These are phyloP conservation scores for Blastobotrys apis DNA, from an alignment of 1,139 yeast species.

Conservation along the genomic window DNA sequence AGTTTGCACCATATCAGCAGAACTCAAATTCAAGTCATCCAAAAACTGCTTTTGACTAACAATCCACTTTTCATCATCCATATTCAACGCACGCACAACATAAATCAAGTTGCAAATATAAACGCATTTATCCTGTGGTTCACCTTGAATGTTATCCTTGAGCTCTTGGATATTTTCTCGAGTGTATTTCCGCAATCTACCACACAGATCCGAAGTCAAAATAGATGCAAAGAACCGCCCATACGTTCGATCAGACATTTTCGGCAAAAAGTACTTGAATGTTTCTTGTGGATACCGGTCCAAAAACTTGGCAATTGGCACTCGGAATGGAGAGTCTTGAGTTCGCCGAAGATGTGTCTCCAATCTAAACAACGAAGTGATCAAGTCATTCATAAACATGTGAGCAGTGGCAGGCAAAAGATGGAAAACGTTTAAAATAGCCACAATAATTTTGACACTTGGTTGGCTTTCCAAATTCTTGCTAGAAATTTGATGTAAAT, in stretches of 20 bases:
- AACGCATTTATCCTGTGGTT: constrained; percentile 52
- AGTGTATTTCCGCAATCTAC: constrained; percentile 51
- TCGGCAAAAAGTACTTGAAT: constrained; percentile 62
- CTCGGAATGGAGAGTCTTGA: constrained; percentile 82
- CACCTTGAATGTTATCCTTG: constrained; percentile 24
- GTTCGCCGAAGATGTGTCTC: constrained; percentile 85
- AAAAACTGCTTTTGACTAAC: constrained; percentile 48
- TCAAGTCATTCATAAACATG: constrained; percentile 83
- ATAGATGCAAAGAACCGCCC: constrained; percentile 64
- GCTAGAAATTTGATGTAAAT: constrained; percentile 64
- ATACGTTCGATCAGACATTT: constrained; percentile 61
- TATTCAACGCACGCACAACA: constrained; percentile 50
- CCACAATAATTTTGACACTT: constrained; percentile 80
- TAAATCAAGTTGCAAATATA: constrained; percentile 72
- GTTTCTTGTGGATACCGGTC: constrained; percentile 79
- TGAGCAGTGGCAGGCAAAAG: constrained; percentile 88
- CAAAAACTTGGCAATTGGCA: constrained; percentile 84
- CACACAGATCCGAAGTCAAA: constrained; percentile 56
- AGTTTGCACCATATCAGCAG: constrained; percentile 45
- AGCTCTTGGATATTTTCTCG: constrained; percentile 47
- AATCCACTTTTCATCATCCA: constrained; percentile 61
- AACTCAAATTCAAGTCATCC: constrained; percentile 42
- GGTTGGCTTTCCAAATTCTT: constrained; percentile 75
- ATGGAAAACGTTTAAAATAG: constrained; percentile 88
- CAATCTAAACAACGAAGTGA: constrained; percentile 67